Evolutionary conservation across 129 eudicot genomes (phyloP), one percentile per base, ranked within the genome.

Genomic region (Artemisia annua): DNA sequence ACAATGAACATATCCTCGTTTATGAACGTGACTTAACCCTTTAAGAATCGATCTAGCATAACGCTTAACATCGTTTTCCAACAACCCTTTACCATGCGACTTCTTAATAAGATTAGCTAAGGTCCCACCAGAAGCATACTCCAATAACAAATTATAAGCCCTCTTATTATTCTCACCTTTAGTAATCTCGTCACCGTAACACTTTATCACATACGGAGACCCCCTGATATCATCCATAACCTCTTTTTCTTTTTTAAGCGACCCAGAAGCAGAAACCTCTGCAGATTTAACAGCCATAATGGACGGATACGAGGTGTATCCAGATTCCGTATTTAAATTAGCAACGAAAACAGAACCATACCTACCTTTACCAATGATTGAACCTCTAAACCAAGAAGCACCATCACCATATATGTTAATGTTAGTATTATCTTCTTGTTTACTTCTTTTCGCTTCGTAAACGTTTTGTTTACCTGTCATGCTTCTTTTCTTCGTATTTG

Each of bases 371-470:
- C 96, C 96, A 26, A 89, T 82, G 2, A 89, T 63, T 66, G 63
- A 78, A 30, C 96, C 96, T 60, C 96, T 75, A 3, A 19, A 53
- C 96, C 96, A 89, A 15, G 86, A 79, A 70, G 86, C 86, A 49
- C 96, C 96, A 75, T 89, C 86, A 35, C 96, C 96, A 70, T 79
- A 39, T n/a, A n/a, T n/a, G n/a, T n/a, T n/a, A n/a, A n/a, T n/a
- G n/a, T n/a, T n/a, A n/a, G n/a, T n/a, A n/a, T n/a, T n/a, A 39
- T 7, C 46, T 39, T 39, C 46, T 7, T 39, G 46, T 39, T 7
- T 39, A 39, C 46, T 39, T 39, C 46, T 39, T 39, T 39, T 39
- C 46, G 11, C 46, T 7, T 7, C 46, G 46, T 39, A 7, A 39
- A 8, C 10, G n/a, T 39, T 39, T 39, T 39, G 7, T 11, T 39